Evolutionary conservation across 371 early-diverging fungal genomes (phyloP).

Genomic region (Conidiobolus incongruus): DNA sequence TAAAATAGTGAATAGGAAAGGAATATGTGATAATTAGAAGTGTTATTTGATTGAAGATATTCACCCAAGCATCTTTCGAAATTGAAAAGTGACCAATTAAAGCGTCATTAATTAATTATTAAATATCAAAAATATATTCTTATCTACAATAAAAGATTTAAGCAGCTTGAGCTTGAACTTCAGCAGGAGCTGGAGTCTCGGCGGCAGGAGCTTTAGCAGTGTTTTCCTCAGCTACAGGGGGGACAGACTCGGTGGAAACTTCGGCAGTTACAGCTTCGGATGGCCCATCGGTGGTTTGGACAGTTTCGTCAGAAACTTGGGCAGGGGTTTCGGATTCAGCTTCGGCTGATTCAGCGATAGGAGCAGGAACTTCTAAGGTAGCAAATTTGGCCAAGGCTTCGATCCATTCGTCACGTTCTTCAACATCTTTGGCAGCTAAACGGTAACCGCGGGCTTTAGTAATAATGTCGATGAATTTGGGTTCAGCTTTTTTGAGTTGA

Average conservation of each 20-base stretch:
- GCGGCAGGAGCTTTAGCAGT: not conserved
- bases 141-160: too few relatives aligned
- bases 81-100: too few relatives aligned
- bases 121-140: too few relatives aligned
- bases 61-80: too few relatives aligned
- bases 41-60: too few relatives aligned
- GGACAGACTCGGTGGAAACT: not conserved
- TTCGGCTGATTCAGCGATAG: not conserved
- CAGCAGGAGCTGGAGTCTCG: conserved; percentile 1
- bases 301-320: not conserved
- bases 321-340: not conserved
- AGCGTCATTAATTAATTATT: too few relatives aligned
- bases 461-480: not conserved
- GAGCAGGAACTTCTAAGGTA: not conserved
- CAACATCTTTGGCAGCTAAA: not conserved
- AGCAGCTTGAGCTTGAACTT: not conserved
- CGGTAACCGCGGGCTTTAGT: not conserved
- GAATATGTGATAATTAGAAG: too few relatives aligned
- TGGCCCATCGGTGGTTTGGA: too few relatives aligned
- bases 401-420: conserved; percentile 3
- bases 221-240: not conserved
- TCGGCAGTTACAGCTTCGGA: not conserved
- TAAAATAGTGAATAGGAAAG: too few relatives aligned
- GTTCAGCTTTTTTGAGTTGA: not conserved
- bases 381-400: conserved; percentile 1